These are phyloP conservation scores for Geotrichum europaeum DNA, from an alignment of 1,139 yeast genomes.

Conservation along the genomic window DNA sequence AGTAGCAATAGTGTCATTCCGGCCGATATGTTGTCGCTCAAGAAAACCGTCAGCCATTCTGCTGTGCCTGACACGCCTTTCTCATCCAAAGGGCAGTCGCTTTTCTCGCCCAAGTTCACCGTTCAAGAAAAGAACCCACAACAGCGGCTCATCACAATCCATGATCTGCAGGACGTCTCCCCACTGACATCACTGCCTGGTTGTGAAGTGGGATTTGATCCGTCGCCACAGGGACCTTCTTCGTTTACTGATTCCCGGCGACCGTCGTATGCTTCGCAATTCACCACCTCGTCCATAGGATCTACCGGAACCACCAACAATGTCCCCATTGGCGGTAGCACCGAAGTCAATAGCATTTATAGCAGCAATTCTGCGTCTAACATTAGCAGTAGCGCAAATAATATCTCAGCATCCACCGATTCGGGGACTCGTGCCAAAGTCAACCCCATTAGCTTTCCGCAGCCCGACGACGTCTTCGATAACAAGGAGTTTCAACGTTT, in stretches of 20 bases:
- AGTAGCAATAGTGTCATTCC: background rate
- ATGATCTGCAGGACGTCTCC: conserved; percentile 13
- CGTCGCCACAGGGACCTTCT: background rate
- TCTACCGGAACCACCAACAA: background rate
- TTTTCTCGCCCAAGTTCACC: background rate
- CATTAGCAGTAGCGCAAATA: background rate
- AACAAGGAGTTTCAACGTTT: conserved; percentile 6
- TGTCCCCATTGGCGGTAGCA: background rate
- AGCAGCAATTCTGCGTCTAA: conserved; percentile 3
- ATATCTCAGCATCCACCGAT: conserved; percentile 3
- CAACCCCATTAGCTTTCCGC: conserved; percentile 14
- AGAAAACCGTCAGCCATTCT: background rate
- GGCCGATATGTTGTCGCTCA: background rate
- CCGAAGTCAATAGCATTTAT: background rate
- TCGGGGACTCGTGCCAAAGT: background rate
- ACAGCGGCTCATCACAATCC: conserved; percentile 10
- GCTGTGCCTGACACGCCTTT: background rate
- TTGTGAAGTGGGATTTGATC: background rate
- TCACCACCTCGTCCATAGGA: conserved; percentile 20
- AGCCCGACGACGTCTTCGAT: conserved; percentile 17
- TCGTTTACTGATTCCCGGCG: conserved; percentile 19
- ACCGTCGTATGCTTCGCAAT: conserved; percentile 23
- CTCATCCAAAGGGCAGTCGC: background rate
- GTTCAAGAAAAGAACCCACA: conserved; percentile 4
- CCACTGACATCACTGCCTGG: conserved; percentile 11